phyloP scores from a whole-genome alignment of 306 rosid species.

The Vigna angularis region DNA sequence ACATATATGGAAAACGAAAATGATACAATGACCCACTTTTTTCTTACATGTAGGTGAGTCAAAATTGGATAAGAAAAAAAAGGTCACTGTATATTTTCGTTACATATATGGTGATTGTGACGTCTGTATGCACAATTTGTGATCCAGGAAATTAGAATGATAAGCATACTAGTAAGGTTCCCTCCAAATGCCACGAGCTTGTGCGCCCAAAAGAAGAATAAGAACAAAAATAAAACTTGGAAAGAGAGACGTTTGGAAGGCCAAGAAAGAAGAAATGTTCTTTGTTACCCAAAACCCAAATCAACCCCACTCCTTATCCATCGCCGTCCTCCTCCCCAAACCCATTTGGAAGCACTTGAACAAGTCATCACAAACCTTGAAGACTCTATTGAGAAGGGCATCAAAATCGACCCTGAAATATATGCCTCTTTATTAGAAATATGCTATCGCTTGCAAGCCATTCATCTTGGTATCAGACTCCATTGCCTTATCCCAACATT shows the following conservation, averaged over 20 bases:
- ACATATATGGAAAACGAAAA: no score
- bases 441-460: slow-evolving; percentile 63
- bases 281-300: slow-evolving; percentile 64
- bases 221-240: slow-evolving; percentile 31
- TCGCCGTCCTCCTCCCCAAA: slow-evolving; percentile 58
- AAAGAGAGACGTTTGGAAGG: slow-evolving; percentile 47
- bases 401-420: slow-evolving; percentile 60
- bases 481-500: slow-evolving; percentile 68
- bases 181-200: slow-evolving; percentile 12
- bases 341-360: slow-evolving; percentile 79
- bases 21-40: no score
- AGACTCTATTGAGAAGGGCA: slow-evolving; percentile 61
- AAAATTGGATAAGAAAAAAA: no score
- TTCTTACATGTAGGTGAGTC: no score
- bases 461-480: slow-evolving; percentile 61
- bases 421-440: slow-evolving; percentile 84
- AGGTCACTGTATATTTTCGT: no score
- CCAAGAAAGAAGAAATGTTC: slow-evolving; percentile 39
- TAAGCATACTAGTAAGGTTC: slow-evolving; percentile 18
- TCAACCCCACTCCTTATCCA: slow-evolving; percentile 72
- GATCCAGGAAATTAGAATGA: slow-evolving; percentile 49
- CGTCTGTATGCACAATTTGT: not conserved
- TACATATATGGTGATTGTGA: not conserved
- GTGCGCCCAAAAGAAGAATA: slow-evolving; percentile 43
- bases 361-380: slow-evolving; percentile 68